Evolutionary conservation across 2,329 filamentous ascomycete species (phyloP), one percentile per base, ranked within the genome.

Genomic region (Catunica adiposa): DNA sequence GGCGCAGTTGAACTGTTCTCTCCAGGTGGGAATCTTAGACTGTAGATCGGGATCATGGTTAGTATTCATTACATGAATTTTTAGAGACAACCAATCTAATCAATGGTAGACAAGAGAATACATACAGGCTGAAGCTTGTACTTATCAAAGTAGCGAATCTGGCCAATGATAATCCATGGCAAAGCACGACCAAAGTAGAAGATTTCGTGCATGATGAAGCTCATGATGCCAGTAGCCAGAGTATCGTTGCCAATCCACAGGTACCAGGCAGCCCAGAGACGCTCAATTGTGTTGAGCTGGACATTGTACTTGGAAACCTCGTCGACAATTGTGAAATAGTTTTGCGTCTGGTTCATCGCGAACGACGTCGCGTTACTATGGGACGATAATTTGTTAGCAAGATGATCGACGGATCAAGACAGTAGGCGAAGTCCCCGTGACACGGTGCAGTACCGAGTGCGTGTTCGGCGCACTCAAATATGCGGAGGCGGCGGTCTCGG

Each of bases 181-280:
- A 97, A 67, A 64, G 74, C 85, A 62, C 92, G 83, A 63, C 92
- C 92, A 66, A 97, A 98, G 75, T 98, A 98, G 64, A 98, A 79
- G 42, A 81, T 56, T 71, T 98, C 92, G 74, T 98, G 92, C 80
- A 97, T 87, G 62, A 84, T 71, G 69, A 98, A 98, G 64, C 89
- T 95, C 86, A 97, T 84, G 73, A 98, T 92, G 59, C 92, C 92
- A 2, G 92, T 98, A 58, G 92, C 92, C 60, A 98, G 82, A 55
- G 86, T 83, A 71, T 98, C 92, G 69, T 98, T 98, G 69, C 94
- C 87, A 84, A 97, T 95, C 78, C 83, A 98, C 15, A 90, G 79
- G 69, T 98, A 98, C 90, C 89, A 97, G 42, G 89, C 82, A 52
- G 86, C 84, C 92, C 92, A 98, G 62, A 95, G 75, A 66, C 83